Evolutionary conservation across 2,329 filamentous ascomycete species (phyloP).

Genomic region (Magnaporthiopsis poae): DNA sequence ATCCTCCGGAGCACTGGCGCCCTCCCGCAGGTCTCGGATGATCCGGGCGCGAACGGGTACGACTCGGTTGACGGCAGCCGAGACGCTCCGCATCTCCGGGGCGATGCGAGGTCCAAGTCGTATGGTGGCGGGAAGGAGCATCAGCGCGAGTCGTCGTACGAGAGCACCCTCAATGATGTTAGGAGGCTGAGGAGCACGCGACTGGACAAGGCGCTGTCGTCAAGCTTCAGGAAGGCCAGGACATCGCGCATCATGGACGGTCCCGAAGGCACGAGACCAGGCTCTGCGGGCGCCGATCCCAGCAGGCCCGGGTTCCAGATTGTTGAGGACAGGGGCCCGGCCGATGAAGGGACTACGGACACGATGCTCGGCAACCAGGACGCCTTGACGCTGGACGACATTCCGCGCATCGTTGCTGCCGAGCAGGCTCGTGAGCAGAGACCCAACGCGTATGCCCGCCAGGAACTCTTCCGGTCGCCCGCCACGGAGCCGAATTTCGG

Average conservation of each 20-base stretch:
- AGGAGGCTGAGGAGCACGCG: conserved; percentile 82
- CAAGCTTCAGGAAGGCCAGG: conserved; percentile 80
- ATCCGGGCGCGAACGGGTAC: conserved; percentile 57
- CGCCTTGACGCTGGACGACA: conserved; percentile 87
- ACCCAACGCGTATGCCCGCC: conserved; percentile 65
- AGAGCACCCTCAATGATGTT: conserved; percentile 93
- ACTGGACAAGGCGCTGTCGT: conserved; percentile 87
- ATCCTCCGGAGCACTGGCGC: conserved; percentile 77
- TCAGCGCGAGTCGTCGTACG: conserved; percentile 67
- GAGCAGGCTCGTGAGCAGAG: conserved; percentile 89
- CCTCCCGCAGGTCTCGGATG: conserved; percentile 64
- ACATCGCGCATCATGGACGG: conserved; percentile 89
- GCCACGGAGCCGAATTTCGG: conserved; percentile 54
- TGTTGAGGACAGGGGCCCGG: conserved; percentile 64
- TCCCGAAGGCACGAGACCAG: conserved; percentile 62
- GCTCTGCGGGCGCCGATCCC: conserved; percentile 51
- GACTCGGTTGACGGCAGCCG: conserved; percentile 57
- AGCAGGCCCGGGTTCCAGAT: conserved; percentile 58
- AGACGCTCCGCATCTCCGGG: conserved; percentile 44
- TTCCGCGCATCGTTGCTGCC: conserved; percentile 87
- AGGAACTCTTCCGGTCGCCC: conserved; percentile 51
- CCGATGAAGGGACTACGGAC: conserved; percentile 61
- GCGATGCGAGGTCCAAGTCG: conserved; percentile 64
- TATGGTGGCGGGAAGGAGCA: conserved; percentile 53
- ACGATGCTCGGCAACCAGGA: conserved; percentile 84